phyloP scores from a whole-genome alignment of 1,139 yeast species.

The Candida sojae region DNA sequence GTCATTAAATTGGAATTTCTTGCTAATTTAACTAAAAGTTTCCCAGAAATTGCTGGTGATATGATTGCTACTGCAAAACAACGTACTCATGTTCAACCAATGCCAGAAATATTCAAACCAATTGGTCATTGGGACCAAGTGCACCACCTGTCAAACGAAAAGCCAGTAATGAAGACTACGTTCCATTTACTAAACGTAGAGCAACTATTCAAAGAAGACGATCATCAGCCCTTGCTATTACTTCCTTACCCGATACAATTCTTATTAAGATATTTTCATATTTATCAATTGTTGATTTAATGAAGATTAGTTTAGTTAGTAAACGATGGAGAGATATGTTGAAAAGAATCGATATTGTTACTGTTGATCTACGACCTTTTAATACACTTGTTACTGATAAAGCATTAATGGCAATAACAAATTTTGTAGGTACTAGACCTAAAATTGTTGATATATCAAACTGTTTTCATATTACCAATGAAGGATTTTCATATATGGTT shows the following conservation, averaged over 20 bases:
- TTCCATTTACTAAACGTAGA: conserved; percentile 55
- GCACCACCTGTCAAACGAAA: conserved; percentile 20
- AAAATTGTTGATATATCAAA: conserved; percentile 61
- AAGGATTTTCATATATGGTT: conserved; percentile 69
- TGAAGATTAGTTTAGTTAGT: conserved; percentile 58
- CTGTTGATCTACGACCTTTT: conserved; percentile 23
- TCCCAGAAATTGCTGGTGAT: conserved; percentile 59
- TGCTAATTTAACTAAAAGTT: conserved; percentile 52
- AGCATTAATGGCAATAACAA: conserved; percentile 57
- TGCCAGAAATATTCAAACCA: conserved; percentile 18
- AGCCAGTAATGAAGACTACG: conserved; percentile 25
- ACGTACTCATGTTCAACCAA: conserved; percentile 24
- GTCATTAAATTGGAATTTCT: conserved; percentile 57
- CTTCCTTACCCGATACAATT: conserved; percentile 59
- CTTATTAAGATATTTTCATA: conserved; percentile 54
- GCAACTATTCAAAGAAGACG: conserved; percentile 48
- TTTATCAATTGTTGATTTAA: conserved; percentile 54
- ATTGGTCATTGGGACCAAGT: conserved; percentile 12
- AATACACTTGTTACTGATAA: conserved; percentile 39
- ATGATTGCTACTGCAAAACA: conserved; percentile 62
- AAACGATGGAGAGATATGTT: conserved; percentile 68
- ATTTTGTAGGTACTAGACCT: conserved; percentile 73
- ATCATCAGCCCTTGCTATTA: conserved; percentile 53
- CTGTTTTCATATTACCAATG: conserved; percentile 77
- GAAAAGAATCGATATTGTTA: neutral